phyloP scores from a whole-genome alignment of 1,139 yeast genomes.

The Zygoascus sp. region DNA sequence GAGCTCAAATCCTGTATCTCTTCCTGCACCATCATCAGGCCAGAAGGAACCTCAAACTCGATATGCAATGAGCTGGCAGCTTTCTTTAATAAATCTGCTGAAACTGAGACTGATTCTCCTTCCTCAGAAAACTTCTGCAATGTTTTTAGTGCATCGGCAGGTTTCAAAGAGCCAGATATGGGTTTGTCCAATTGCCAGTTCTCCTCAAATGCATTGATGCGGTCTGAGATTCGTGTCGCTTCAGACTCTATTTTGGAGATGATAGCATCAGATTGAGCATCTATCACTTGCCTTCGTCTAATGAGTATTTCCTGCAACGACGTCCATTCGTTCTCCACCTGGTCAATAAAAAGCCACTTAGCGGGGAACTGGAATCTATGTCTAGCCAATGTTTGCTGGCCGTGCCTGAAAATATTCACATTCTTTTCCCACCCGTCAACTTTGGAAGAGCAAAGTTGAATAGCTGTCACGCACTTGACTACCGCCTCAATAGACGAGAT shows the following conservation, averaged over 20 bases:
- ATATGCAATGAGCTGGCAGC: slow-evolving; percentile 46
- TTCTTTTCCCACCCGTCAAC: slow-evolving; percentile 34
- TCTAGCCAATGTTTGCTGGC: slow-evolving; percentile 46
- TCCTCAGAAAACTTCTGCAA: slow-evolving; percentile 44
- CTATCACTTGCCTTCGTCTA: slow-evolving; percentile 40
- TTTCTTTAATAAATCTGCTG: slow-evolving; percentile 33
- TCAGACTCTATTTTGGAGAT: slow-evolving; percentile 43
- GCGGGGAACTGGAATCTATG: slow-evolving; percentile 47
- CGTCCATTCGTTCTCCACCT: slow-evolving; percentile 50
- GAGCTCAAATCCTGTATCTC: slow-evolving; percentile 56
- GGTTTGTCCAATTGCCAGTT: slow-evolving; percentile 55
- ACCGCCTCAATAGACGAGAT: slow-evolving; percentile 38
- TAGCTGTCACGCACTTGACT: slow-evolving; percentile 36
- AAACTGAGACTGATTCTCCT: slow-evolving; percentile 25
- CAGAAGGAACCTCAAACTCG: slow-evolving; percentile 33
- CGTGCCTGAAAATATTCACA: slow-evolving; percentile 34
- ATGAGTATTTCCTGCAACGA: slow-evolving; percentile 44
- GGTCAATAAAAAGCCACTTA: slow-evolving; percentile 62
- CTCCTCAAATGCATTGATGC: slow-evolving; percentile 31
- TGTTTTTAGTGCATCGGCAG: slow-evolving; percentile 48
- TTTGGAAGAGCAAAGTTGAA: slow-evolving; percentile 31
- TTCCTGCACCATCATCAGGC: slow-evolving; percentile 37
- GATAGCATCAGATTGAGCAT: slow-evolving; percentile 43
- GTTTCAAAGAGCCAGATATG: slow-evolving; percentile 41
- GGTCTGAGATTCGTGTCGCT: slow-evolving; percentile 39